A percentile compares a stretch with the other conserved stretches of the same genome.
Evolutionary conservation across 2,329 filamentous ascomycete species (phyloP).

Genomic region (Anisogramma anomala): DNA sequence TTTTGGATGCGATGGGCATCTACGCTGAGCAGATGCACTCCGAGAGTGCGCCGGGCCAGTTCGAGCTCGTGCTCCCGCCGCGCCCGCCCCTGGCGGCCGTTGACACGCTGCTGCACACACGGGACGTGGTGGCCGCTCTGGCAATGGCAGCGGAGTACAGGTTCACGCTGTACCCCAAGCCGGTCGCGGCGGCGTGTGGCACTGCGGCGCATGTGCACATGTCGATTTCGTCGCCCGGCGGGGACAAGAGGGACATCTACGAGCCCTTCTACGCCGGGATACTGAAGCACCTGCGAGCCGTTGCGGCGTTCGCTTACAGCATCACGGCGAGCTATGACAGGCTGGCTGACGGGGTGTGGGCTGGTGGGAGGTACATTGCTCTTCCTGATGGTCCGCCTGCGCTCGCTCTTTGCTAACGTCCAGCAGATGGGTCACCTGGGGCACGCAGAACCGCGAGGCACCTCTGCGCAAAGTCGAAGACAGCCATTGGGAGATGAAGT

Average conservation of each 20-base stretch:
- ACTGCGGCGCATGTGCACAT: conserved; percentile 61
- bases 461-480: conserved; percentile 55
- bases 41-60: conserved; percentile 63
- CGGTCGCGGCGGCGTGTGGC: conserved; percentile 44
- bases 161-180: conserved; percentile 65
- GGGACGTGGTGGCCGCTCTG: conserved; percentile 55
- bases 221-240: conserved; percentile 43
- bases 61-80: conserved; percentile 61
- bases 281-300: conserved; percentile 49
- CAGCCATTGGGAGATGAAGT: conserved; percentile 69
- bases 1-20: conserved; percentile 51
- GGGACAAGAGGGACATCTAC: conserved; percentile 33
- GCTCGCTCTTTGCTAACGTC: no score
- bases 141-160: conserved; percentile 51
- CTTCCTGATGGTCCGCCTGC: no score
- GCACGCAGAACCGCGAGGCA: conserved; percentile 67
- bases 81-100: conserved; percentile 53
- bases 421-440: conserved; percentile 58
- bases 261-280: conserved; percentile 62
- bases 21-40: conserved; percentile 62
- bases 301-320: conserved; percentile 60
- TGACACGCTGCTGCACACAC: conserved; percentile 58
- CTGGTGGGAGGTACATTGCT: conserved; percentile 45
- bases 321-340: conserved; percentile 58
- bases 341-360: conserved; percentile 58